Base-by-base conservation (phyloP, 2,329 filamentous ascomycete genomes). In the Ceratocystis diversiconidia region DNA sequence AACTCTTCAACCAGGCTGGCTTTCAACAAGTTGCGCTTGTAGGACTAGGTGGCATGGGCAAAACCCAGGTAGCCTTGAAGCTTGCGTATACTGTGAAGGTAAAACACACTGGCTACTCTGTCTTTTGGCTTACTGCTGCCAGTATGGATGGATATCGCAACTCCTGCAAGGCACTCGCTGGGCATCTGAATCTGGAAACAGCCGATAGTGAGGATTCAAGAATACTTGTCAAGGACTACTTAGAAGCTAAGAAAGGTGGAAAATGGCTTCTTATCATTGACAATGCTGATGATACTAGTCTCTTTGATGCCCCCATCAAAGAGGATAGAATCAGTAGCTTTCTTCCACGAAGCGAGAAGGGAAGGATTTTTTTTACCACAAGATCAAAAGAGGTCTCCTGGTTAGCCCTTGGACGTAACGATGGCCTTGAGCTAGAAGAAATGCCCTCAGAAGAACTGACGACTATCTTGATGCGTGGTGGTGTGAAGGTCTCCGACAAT, bases 221-320 rank as follows among this genome's bases (percentile, higher is more conserved):
- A 59, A 59, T 61, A n/a, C 17, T 61, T 0, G 52, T 71, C 2
- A 65, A 57, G 25, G 22, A 48, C 5, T 57, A 70, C 30, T 64
- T 72, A 0, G 70, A 68, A 64, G 69, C 65, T 1, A 59, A 68
- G 19, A 36, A 50, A 0, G 66, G 68, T 1, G 70, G 69, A 2
- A 66, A 63, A 3, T 72, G 71, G 71, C 64, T 72, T 30, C 66
- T 72, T 0, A 52, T 72, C 7, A 10, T 72, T 4, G 71, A 72
- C 36, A 71, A 70, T 17, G 69, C 69, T 5, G 70, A 72, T 50
- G 70, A 72, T 44, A 55, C n/a, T 12, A 28, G n/a, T 8, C 7
- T 22, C 5, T 19, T 22, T 1, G 7, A 22, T 8, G 4, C 10
- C 65, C 6, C 46, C 64, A 5, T n/a, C 32, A 8, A 32, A 36